These are phyloP conservation scores for Trametes cingulata DNA, from an alignment of 768 basidiomycete species.

Conservation along the genomic window DNA sequence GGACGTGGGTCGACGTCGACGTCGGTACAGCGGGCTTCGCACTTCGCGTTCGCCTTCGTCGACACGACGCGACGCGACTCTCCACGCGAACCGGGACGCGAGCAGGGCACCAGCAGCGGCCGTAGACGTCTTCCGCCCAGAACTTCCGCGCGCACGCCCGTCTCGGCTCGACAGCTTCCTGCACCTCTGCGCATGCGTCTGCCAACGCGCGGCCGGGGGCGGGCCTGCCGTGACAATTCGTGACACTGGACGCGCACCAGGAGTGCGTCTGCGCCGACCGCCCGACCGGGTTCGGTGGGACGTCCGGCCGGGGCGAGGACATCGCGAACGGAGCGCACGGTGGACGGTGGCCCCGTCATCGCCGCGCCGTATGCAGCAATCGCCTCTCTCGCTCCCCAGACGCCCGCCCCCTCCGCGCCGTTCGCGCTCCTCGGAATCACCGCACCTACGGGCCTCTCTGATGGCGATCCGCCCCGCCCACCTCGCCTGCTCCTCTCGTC, in stretches of 20 bases:
- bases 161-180: constrained; percentile 6
- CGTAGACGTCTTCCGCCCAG: constrained; percentile 11
- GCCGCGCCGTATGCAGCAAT: constrained; percentile 14
- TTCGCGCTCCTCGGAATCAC: constrained; percentile 17
- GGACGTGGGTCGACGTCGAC: too few relatives aligned
- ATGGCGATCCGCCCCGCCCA: constrained; percentile 18
- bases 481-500: background rate
- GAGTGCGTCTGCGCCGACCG: background rate
- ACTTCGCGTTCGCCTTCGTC: constrained; percentile 8
- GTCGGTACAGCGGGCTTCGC: background rate
- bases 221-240: background rate
- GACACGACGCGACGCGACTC: constrained; percentile 11
- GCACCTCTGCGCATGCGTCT: background rate
- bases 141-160: constrained; percentile 3
- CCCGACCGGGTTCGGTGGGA: background rate
- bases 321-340: constrained; percentile 21
- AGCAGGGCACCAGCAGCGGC: constrained; percentile 2
- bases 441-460: constrained; percentile 5
- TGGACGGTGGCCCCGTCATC: background rate
- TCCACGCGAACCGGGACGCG: constrained; percentile 13
- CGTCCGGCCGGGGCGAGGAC: constrained; percentile 3
- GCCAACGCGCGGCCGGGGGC: background rate
- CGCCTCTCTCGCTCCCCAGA: background rate
- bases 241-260: background rate
- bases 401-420: constrained; percentile 5